Evolutionary conservation across 306 rosid genomes (phyloP), one percentile per base, ranked within the genome.

Genomic region (Cucumis melo): DNA sequence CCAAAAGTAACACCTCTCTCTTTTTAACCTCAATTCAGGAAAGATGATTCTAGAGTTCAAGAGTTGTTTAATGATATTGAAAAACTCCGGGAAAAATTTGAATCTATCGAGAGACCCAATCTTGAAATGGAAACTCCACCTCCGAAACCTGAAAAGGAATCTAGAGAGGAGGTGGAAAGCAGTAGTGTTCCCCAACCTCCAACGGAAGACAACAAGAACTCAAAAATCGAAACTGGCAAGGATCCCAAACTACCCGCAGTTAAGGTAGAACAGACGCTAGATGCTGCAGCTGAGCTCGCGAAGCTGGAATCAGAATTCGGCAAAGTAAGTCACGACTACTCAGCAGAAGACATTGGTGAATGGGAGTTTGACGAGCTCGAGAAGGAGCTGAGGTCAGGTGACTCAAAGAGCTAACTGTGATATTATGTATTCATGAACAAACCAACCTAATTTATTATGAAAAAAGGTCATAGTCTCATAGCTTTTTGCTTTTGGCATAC

Each of bases 311-410:
- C 98, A 1, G 97, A 95, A 87, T 87, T 92, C 77, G 99, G 99
- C 36, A 91, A 88, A 73, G 93, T 88, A 24, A 80, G 88, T 77
- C 88, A 83, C 34, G 97, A 95, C 82, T 95, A 95, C 83, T 79
- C 96, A 2, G 14, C 83, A 2, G 97, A 90, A 50, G 99, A 90
- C 85, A 88, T 95, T 73, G 89, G 89, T 27, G 98, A 88, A 76
- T 95, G 99, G 99, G 99, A 95, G 57, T 95, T 95, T 55, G 99
- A 95, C 48, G 99, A 92, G 83, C 99, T 95, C 79, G 99, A 95
- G 82, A 90, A 81, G 85, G 99, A 92, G 83, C 81, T 95, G 48
- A 75, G 65, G 50, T 86, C 93, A 82, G 96, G 85, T 73, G 84
- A 81, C 84, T 79, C 81, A 75, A 58, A 78, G 53, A 75, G 57